Percentiles rank a stretch among this genome's conserved stretches.
Conservation (phyloP, 352 stramenopile species). For the Phytophthora niederhauseri region DNA sequence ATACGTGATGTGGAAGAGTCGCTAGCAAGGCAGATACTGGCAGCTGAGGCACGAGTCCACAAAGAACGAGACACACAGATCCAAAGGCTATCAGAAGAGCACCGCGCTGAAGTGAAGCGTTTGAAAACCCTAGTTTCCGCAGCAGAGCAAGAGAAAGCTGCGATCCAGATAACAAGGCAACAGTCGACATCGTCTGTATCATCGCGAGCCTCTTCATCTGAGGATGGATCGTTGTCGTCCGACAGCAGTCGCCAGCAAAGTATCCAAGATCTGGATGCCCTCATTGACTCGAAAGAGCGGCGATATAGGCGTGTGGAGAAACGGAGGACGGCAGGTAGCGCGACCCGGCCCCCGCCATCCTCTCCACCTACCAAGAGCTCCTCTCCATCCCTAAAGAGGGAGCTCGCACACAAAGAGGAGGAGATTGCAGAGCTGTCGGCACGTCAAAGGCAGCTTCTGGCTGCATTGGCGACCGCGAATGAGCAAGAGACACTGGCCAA, state of each 20-base stretch:
- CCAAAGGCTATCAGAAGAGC: conserved; percentile 44
- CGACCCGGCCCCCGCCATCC: conserved; percentile 12
- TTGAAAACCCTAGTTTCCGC: conserved; percentile 21
- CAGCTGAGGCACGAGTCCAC: conserved; percentile 42
- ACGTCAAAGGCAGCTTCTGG: conserved; percentile 39
- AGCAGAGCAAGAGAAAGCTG: conserved; percentile 12
- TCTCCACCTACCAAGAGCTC: conserved; percentile 24
- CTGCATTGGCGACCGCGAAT: conserved; percentile 68
- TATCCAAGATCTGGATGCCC: conserved; percentile 46
- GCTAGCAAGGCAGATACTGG: conserved; percentile 33
- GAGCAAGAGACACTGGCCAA: conserved; percentile 82
- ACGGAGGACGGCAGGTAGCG: conserved; percentile 20
- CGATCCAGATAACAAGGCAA: conserved; percentile 20
- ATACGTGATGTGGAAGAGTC: conserved; percentile 44
- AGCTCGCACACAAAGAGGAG: conserved; percentile 46
- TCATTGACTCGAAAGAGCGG: conserved; percentile 45
- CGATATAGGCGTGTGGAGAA: conserved; percentile 29
- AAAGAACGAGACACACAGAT: conserved; percentile 47
- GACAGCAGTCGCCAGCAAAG: conserved; percentile 32
- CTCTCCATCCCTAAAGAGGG: conserved; percentile 32
- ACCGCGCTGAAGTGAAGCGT: conserved; percentile 43
- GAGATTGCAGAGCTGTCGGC: conserved; percentile 40
- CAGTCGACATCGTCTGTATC: conserved; percentile 34
- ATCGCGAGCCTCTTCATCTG: conserved; percentile 18
- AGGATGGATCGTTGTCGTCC: conserved; percentile 19